Evolutionary conservation across 176 grass and related monocot genomes (phyloP), one percentile per base, ranked within the genome.

Genomic region (Carex littledalei): DNA sequence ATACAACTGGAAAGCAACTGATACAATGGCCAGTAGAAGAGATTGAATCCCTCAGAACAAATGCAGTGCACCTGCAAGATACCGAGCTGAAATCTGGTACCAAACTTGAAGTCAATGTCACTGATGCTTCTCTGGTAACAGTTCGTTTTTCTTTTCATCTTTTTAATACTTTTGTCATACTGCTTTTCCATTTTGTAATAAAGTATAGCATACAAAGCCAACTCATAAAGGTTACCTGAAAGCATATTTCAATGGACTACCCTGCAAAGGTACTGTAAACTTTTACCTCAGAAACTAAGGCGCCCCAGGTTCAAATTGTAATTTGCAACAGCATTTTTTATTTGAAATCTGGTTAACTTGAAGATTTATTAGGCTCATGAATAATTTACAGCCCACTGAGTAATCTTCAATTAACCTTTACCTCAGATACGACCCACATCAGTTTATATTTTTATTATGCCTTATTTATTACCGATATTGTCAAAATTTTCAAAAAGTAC

Each of bases 21-120:
- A 67, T 94, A 78, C 94, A 97, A 66, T 91, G 90, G 90, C 94
- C 94, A 47, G 83, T 97, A 37, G 92, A 97, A 88, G 94, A 97
- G 87, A 62, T 94, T 1, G 81, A 94, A 32, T 88, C 85, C 5
- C 89, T 97, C 13, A 87, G 92, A 92, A 85, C 64, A 85, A 63
- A 94, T 57, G 77, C 87, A 80, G 78, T 92, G 21, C 81, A 74
- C 37, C 67, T 91, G 59, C 29, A 88, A 75, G 81, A 78, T 37
- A 77, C 89, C 16, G 87, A 89, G 78, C 94, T 97, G 63, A 89
- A 88, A 22, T 62, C 89, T 16, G 92, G 92, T 3, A 65, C 58
- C 52, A 1, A 88, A 50, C 78, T 87, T 84, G 94, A 94, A 74
- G 90, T 97, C 16, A 89, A 92, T 59, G 92, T 86, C 69, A 80